Conservation (phyloP, 306 rosid species). For the Vicia faba region DNA sequence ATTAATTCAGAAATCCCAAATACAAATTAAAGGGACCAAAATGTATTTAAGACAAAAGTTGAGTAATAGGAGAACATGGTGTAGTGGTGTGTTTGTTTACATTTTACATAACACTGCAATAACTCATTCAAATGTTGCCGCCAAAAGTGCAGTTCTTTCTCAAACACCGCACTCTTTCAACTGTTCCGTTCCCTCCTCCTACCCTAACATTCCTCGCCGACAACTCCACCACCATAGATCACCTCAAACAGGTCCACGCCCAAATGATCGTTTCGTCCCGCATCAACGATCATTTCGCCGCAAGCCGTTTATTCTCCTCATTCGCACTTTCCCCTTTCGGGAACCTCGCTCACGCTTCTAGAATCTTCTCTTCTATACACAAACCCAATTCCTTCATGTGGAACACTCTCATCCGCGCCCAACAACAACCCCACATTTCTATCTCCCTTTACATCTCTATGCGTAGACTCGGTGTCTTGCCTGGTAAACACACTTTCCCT, state of each 20-base stretch:
- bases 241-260: constrained; percentile 49
- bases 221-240: constrained; percentile 37
- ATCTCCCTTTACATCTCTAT: constrained; percentile 38
- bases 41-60: no score
- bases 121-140: constrained; percentile 40
- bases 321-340: constrained; percentile 45
- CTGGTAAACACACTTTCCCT: constrained; percentile 56
- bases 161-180: neutral
- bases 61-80: no score
- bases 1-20: no score
- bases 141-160: constrained; percentile 31
- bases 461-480: constrained; percentile 42
- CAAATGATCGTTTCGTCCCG: constrained; percentile 44
- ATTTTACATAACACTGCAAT: no score
- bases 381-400: constrained; percentile 53
- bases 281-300: constrained; percentile 46
- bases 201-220: constrained; percentile 43
- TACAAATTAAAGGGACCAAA: no score
- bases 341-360: constrained; percentile 42
- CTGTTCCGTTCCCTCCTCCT: neutral
- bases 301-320: constrained; percentile 46
- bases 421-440: constrained; percentile 35
- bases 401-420: constrained; percentile 54
- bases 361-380: constrained; percentile 32
- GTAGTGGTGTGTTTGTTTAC: no score